Conservation (phyloP, 768 basidiomycete genomes). For the Trametes cubensis region DNA sequence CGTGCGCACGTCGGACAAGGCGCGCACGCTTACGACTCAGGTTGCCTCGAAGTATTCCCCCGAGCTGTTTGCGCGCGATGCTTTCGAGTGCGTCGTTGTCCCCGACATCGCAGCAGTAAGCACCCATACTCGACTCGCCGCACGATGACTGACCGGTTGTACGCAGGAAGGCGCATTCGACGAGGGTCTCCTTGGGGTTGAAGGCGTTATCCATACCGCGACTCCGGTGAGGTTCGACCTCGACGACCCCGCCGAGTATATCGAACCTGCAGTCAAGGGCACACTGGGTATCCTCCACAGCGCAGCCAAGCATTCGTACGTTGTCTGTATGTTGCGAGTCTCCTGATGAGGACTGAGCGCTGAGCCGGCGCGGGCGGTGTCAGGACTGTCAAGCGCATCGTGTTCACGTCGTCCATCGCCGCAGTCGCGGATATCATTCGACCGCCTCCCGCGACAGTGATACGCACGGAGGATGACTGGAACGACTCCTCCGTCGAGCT, state of each 20-base stretch:
- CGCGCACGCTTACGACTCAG: slow-evolving; percentile 51
- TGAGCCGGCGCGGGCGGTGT: background rate
- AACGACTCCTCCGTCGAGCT: slow-evolving; percentile 48
- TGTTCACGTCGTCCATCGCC: slow-evolving; percentile 60
- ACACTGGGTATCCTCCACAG: slow-evolving; percentile 65
- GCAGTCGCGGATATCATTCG: slow-evolving; percentile 37
- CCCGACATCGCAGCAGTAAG: slow-evolving; percentile 1
- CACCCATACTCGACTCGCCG: too few relatives aligned
- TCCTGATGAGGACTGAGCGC: too few relatives aligned
- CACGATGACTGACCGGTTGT: too few relatives aligned
- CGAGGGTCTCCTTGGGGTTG: slow-evolving; percentile 34
- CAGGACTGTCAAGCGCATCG: slow-evolving; percentile 56
- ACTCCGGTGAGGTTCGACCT: slow-evolving; percentile 57
- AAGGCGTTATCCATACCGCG: slow-evolving; percentile 68
- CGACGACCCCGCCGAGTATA: slow-evolving; percentile 53
- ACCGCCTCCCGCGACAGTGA: slow-evolving; percentile 20
- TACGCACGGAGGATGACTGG: slow-evolving; percentile 62
- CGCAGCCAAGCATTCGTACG: slow-evolving; percentile 29
- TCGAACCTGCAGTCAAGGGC: slow-evolving; percentile 72
- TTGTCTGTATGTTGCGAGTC: too few relatives aligned
- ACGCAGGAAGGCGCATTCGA: too few relatives aligned
- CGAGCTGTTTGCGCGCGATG: background rate
- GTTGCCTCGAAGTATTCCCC: slow-evolving; percentile 35
- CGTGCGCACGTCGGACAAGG: slow-evolving; percentile 61
- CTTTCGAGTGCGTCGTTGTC: slow-evolving; percentile 1